Percentiles rank a stretch among this genome's conserved stretches.
Conservation (phyloP, 2,329 filamentous ascomycete species). For the Cephalotrichum gorgonifer region DNA sequence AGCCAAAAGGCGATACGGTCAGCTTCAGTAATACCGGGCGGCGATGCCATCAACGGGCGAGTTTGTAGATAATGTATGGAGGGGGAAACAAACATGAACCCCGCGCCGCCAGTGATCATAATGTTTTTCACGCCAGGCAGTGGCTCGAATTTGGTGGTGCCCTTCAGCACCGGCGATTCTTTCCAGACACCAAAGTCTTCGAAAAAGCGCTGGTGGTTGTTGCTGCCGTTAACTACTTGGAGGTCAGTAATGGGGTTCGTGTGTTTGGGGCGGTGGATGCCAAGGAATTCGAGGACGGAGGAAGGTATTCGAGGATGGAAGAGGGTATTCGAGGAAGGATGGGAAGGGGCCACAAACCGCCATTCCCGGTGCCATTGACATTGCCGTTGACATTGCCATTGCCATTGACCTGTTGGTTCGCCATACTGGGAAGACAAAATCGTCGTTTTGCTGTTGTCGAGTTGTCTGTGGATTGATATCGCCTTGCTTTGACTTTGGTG, state of each 20-base stretch:
- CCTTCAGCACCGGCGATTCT: slow-evolving; percentile 58
- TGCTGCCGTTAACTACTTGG: slow-evolving; percentile 13
- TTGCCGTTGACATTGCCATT: slow-evolving; percentile 1
- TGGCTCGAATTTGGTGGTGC: slow-evolving; percentile 61
- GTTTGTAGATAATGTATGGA: neutral
- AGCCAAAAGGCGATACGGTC: slow-evolving; percentile 11
- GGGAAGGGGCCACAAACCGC: neutral
- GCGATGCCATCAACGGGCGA: neutral
- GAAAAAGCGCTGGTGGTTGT: slow-evolving; percentile 30
- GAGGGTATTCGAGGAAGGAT: neutral
- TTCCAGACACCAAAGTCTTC: slow-evolving; percentile 59
- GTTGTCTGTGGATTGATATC: neutral
- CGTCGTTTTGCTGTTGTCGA: neutral
- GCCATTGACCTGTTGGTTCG: neutral
- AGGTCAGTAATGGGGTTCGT: slow-evolving; percentile 6
- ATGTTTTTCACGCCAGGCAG: slow-evolving; percentile 65
- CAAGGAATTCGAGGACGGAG: too few species aligned
- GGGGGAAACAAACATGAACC: slow-evolving; percentile 62
- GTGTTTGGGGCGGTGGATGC: slow-evolving; percentile 6
- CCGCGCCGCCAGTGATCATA: slow-evolving; percentile 73
- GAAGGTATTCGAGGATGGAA: too few species aligned
- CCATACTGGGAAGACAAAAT: neutral
- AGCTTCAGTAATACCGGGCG: neutral
- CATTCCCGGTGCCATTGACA: neutral
- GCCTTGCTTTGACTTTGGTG: too few species aligned